Conservation (phyloP, 2,329 filamentous ascomycete species). For the Fusarium decemcellulare region DNA sequence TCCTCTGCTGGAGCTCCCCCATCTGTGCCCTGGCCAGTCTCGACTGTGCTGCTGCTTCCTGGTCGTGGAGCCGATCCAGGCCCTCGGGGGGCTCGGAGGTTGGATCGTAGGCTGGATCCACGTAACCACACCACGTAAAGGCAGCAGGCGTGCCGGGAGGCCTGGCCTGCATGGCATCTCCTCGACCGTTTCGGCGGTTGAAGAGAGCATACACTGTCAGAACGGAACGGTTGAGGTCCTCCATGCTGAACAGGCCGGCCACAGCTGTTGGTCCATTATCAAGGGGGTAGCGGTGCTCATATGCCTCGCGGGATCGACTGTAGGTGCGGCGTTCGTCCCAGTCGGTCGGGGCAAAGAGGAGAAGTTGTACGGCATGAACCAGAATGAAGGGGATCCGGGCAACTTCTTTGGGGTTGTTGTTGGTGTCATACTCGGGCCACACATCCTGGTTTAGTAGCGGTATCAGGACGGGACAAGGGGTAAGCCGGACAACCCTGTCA, state of each 20-base stretch:
- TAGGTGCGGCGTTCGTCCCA: too few relatives aligned
- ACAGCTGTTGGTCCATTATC: background rate
- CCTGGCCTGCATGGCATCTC: background rate
- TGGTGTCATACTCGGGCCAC: background rate
- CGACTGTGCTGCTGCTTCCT: background rate
- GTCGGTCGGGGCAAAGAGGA: background rate
- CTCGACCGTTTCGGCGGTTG: background rate
- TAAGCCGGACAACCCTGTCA: background rate
- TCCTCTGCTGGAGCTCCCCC: too few relatives aligned
- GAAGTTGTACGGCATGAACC: background rate
- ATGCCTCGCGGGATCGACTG: too few relatives aligned
- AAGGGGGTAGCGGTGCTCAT: background rate
- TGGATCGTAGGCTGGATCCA: background rate
- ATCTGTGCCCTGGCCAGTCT: background rate
- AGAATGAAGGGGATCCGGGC: background rate
- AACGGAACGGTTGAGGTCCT: background rate
- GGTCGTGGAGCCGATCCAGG: background rate
- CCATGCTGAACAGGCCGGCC: background rate
- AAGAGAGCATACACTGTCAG: background rate
- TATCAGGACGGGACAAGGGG: background rate
- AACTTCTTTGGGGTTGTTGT: background rate
- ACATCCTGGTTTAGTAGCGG: background rate
- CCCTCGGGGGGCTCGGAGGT: background rate
- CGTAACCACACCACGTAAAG: background rate
- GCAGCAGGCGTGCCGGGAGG: background rate